A percentile compares a stretch with the other conserved stretches of the same genome.
phyloP scores from a whole-genome alignment of 352 stramenopile genomes.

The Phytophthora podocarpi region DNA sequence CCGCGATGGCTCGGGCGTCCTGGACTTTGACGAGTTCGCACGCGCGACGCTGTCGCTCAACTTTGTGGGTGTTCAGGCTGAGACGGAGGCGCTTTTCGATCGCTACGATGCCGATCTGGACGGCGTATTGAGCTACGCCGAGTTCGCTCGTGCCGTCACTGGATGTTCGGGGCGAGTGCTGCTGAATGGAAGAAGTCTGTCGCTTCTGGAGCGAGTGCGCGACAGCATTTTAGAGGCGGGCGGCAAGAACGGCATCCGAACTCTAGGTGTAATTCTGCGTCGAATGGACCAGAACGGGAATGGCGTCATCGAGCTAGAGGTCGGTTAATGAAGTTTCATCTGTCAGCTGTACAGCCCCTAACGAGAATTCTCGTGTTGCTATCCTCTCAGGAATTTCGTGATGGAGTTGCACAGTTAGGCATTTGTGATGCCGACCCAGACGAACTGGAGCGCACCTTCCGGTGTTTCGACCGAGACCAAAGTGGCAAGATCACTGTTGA shows the following conservation, averaged over 20 bases:
- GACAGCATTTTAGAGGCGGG: constrained; percentile 61
- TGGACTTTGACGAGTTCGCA: constrained; percentile 91
- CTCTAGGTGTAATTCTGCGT: constrained; percentile 63
- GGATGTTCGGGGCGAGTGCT: constrained; percentile 24
- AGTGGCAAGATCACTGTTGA: constrained; percentile 87
- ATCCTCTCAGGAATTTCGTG: constrained; percentile 62
- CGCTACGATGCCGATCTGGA: constrained; percentile 87
- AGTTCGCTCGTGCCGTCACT: constrained; percentile 69
- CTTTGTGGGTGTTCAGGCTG: constrained; percentile 88
- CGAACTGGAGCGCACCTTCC: constrained; percentile 64
- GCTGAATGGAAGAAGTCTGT: constrained; percentile 19
- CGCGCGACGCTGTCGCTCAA: constrained; percentile 87
- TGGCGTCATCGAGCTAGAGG: constrained; percentile 67
- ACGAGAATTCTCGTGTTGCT: neutral
- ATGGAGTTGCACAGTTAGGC: constrained; percentile 56
- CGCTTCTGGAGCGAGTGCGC: constrained; percentile 53
- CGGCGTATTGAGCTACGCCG: constrained; percentile 74
- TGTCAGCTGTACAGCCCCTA: too few relatives aligned
- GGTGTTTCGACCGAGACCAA: constrained; percentile 80
- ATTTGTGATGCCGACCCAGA: constrained; percentile 37
- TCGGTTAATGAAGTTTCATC: neutral
- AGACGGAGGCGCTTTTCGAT: constrained; percentile 88
- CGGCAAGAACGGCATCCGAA: constrained; percentile 79
- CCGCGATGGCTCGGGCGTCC: constrained; percentile 59
- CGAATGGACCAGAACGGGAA: constrained; percentile 87